Evolutionary conservation across 768 basidiomycete species (phyloP), one percentile per base, ranked within the genome.

Genomic region (Boletus speciosus): DNA sequence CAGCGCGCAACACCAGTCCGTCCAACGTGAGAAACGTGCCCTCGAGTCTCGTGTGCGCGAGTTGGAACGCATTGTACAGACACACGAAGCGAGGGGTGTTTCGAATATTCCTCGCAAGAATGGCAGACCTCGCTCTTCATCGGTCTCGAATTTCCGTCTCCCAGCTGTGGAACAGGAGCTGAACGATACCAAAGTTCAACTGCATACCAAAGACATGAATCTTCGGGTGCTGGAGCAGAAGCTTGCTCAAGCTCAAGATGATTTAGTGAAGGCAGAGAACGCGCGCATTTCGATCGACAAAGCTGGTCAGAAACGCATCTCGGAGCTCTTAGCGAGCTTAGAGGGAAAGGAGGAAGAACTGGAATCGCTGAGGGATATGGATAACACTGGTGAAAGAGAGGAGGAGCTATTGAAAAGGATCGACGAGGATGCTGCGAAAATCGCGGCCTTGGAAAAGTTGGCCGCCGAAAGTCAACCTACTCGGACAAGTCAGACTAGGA

Each of bases 381-480:
- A 73, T 2, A 63, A 66, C 46, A 68, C 76, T 27, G 73, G 69
- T 21, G 72, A 73, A 54, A 73, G 88, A 47, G 88, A 90, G 64
- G 77, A 78, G 25, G 82, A 82, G 50, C 62, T 90, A 29, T 56
- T 85, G 65, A 75, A 78, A 66, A 76, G 88, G 58, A 81, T 90
- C 29, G 86, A 90, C 41, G 85, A 87, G 61, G 86, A 90, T 57
- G 84, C 84, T 45, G 82, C 80, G 6, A 86, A 82, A 68, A 83
- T 88, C 35, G 69, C 72, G 4, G 77, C 81, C 3, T 63, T 89
- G 52, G 83, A 87, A 63, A 69, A 66, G 42, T 68, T 81, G 67
- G 63, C 81, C 3, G 66, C 72, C 23, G 76, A 76, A 31, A 64
- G 72, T n/a, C 70, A 75, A 23, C 67, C 75, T 42, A 51, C 72